Base-by-base conservation (phyloP, 208 protist genomes). In the Kentomonas sorsogonicus region DNA sequence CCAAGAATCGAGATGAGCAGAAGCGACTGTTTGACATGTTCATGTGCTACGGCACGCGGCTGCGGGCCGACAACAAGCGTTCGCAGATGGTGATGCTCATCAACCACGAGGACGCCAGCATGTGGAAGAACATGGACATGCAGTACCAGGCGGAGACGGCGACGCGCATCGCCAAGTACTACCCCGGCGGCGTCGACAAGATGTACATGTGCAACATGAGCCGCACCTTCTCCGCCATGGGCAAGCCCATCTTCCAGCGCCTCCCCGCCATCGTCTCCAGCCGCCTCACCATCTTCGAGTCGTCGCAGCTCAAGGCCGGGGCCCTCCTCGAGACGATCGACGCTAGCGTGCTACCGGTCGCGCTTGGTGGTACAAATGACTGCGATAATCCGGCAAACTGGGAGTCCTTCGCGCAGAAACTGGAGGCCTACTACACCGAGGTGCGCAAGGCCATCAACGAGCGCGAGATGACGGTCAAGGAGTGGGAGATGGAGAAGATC, bases 131-230 rank as follows among this genome's bases (percentile, higher is more conserved):
- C 56, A 48, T 83, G 2, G 83, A 90, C 66, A 80, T 90, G 67
- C 67, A 53, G 7, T 76, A 82, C 20, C 76, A 86, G 60, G 72
- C 67, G 4, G 72, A 86, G 45, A 53, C 86, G n/a, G 78, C 78
- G 18, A 23, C 86, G 38, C 77, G 83, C 38, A 77, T 90, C 25
- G 40, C 72, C 0, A 90, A 90, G 65, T 90, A 67, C 43, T 90
- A 77, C 53, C 83, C 83, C 6, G 78, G 78, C 2, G 25, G 38
- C 1, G 64, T 90, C 23, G 78, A 77, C 40, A 80, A 79, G 64
- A 78, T 90, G 44, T 86, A 84, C 66, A 69, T 90, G 23, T 86
- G 78, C 61, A 83, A 82, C 29, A 90, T 90, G 83, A 53, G 63
- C 41, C 45, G 73, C 20, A 72, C 63, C 0, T 51, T 90, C 15